Percentiles rank a stretch among this genome's conserved stretches.
Evolutionary conservation across 805 yeast species (phyloP).

Genomic region (Naumovozyma castellii): DNA sequence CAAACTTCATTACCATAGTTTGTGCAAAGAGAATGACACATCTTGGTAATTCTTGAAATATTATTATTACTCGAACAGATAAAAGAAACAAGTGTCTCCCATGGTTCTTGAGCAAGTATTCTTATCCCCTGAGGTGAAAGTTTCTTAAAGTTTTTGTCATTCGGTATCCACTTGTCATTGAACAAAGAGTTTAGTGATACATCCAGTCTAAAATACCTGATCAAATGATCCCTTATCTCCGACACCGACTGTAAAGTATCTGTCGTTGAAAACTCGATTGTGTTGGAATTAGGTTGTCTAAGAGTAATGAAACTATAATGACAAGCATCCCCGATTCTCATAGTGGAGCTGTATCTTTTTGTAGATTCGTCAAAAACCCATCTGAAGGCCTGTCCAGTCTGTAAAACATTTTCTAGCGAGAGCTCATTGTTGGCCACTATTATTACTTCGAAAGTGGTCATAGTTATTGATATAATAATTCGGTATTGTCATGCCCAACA

Average conservation of each 20-base stretch:
- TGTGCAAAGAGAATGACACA: conserved; percentile 73
- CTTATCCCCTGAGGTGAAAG: conserved; percentile 54
- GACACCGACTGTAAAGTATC: conserved; percentile 25
- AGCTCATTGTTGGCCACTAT: conserved; percentile 11
- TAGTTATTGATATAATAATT: conserved; percentile 1
- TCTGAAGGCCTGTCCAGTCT: conserved; percentile 30
- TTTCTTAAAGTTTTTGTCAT: conserved; percentile 42
- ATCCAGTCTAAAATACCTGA: conserved; percentile 63
- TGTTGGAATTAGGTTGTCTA: conserved; percentile 46
- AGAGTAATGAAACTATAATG: conserved; percentile 53
- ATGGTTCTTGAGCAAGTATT: conserved; percentile 86
- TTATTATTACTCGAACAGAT: conserved; percentile 96
- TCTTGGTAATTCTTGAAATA: conserved; percentile 82
- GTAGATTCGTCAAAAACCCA: conserved; percentile 21
- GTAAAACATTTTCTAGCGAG: conserved; percentile 41
- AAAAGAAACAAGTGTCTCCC: conserved; percentile 87
- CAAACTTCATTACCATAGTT: conserved; percentile 60
- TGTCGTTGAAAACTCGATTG: conserved; percentile 44
- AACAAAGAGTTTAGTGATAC: conserved; percentile 47
- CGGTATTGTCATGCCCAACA: too few species aligned
- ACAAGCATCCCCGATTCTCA: conserved; percentile 19
- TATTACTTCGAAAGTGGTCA: conserved; percentile 9
- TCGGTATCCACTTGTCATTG: conserved; percentile 44
- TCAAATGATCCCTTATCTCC: conserved; percentile 36
- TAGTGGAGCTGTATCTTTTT: conserved; percentile 18